Percentiles rank a stretch among this genome's conserved stretches.
phyloP scores from a whole-genome alignment of 495 filamentous ascomycete genomes.

The Pyronema omphalodes region DNA sequence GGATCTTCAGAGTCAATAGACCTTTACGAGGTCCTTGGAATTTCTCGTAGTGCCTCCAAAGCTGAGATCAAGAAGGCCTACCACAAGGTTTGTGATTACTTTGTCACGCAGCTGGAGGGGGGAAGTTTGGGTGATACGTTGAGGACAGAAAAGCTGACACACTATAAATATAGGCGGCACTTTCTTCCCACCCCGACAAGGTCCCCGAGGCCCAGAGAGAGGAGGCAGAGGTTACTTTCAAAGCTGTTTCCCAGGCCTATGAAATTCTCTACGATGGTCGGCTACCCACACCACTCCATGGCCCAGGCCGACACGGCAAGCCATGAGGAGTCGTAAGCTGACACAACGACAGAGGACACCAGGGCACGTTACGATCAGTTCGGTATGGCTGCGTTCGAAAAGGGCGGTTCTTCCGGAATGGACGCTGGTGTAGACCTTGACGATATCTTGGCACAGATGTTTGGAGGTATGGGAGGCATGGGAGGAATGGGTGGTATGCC shows the following conservation, averaged over 20 bases:
- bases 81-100: constrained; percentile 49
- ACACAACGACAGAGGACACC: constrained; percentile 36
- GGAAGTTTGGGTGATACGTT: no score
- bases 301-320: not conserved
- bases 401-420: constrained; percentile 37
- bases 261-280: constrained; percentile 79
- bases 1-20: constrained; percentile 26
- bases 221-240: constrained; percentile 76
- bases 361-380: constrained; percentile 79
- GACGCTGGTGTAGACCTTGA: constrained; percentile 62
- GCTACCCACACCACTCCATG: not conserved
- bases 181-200: constrained; percentile 86
- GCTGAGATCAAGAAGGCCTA: constrained; percentile 93
- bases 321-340: not conserved
- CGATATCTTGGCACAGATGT: constrained; percentile 86
- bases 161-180: constrained; percentile 44
- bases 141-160: not conserved
- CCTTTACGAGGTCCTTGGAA: constrained; percentile 48
- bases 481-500: constrained; percentile 31
- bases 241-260: constrained; percentile 78
- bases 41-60: constrained; percentile 49
- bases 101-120: not conserved
- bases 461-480: constrained; percentile 60
- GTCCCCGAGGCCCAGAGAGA: constrained; percentile 71
- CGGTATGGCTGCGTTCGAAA: constrained; percentile 87